Percentiles rank a stretch among this genome's conserved stretches.
phyloP scores from a whole-genome alignment of 805 yeast species.

The Debaryomyces tyrocola region DNA sequence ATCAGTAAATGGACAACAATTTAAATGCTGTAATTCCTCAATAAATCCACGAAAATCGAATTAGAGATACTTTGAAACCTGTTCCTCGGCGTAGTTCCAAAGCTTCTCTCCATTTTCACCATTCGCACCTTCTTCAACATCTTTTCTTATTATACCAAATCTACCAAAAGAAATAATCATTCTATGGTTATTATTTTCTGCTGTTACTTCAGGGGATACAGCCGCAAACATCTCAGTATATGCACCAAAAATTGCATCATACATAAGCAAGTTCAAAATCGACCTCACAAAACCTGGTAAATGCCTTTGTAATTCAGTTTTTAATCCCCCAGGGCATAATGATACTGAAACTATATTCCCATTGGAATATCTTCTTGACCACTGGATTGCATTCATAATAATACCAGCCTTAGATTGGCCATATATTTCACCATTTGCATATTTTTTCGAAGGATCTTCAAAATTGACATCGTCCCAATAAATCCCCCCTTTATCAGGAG shows the following conservation, averaged over 20 bases:
- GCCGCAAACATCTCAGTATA: slow-evolving; percentile 45
- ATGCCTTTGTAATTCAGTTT: slow-evolving; percentile 33
- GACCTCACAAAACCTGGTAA: slow-evolving; percentile 8
- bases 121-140: slow-evolving; percentile 29
- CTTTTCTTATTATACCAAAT: slow-evolving; percentile 29
- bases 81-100: slow-evolving; percentile 34
- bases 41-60: too few relatives aligned
- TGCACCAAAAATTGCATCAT: slow-evolving; percentile 38
- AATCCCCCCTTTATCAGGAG: slow-evolving; percentile 31
- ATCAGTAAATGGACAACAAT: too few relatives aligned
- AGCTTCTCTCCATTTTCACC: slow-evolving; percentile 34
- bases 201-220: slow-evolving; percentile 35
- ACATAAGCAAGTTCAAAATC: slow-evolving; percentile 11
- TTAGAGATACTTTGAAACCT: slow-evolving; percentile 2
- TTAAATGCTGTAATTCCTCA: too few relatives aligned
- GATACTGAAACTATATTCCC: slow-evolving; percentile 32
- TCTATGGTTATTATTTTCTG: slow-evolving; percentile 26
- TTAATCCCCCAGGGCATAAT: slow-evolving; percentile 43
- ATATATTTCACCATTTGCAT: slow-evolving; percentile 20
- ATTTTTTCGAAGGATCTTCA: slow-evolving; percentile 11
- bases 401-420: slow-evolving; percentile 46
- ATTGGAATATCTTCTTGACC: slow-evolving; percentile 30
- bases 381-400: slow-evolving; percentile 33
- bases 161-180: slow-evolving; percentile 40
- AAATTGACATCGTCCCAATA: slow-evolving; percentile 31